Evolutionary conservation across 2,329 filamentous ascomycete genomes (phyloP).

Genomic region (Aureobasidium sp.): DNA sequence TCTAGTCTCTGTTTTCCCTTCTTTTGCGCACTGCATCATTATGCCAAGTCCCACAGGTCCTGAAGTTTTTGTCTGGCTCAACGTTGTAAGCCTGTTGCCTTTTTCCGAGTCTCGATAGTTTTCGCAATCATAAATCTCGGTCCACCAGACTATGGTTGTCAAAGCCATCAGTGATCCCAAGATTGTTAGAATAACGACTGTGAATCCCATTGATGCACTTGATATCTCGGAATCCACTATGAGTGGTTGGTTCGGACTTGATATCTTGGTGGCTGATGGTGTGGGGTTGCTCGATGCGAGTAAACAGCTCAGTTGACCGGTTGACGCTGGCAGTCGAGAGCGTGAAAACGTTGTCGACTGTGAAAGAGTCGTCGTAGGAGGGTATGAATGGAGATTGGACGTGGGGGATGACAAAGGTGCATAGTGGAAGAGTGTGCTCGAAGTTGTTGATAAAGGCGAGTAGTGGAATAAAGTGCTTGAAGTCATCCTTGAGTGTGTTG

Average conservation of each 20-base stretch:
- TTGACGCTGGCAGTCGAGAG: neutral
- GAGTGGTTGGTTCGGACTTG: too few relatives aligned
- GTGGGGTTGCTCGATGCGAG: neutral
- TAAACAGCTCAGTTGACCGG: too few relatives aligned
- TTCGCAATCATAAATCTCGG: neutral
- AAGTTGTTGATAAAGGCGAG: neutral
- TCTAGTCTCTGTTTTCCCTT: neutral
- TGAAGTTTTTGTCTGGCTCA: too few relatives aligned
- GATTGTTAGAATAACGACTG: neutral
- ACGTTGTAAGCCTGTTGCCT: neutral
- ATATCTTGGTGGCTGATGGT: neutral
- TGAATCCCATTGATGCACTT: neutral
- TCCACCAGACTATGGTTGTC: neutral
- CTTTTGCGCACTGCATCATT: neutral
- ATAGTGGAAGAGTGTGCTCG: neutral
- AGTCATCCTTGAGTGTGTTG: neutral
- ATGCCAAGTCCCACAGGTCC: slow-evolving; percentile 2
- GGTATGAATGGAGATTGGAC: too few relatives aligned
- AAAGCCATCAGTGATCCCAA: neutral
- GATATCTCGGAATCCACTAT: neutral
- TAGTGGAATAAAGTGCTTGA: neutral
- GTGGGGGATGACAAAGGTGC: neutral
- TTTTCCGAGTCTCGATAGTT: too few relatives aligned
- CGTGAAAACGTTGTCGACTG: too few relatives aligned
- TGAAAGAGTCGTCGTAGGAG: neutral